Percentiles rank a stretch among this genome's conserved stretches.
Conservation (phyloP, 768 basidiomycete genomes). For the Coprinellus micaceus region DNA sequence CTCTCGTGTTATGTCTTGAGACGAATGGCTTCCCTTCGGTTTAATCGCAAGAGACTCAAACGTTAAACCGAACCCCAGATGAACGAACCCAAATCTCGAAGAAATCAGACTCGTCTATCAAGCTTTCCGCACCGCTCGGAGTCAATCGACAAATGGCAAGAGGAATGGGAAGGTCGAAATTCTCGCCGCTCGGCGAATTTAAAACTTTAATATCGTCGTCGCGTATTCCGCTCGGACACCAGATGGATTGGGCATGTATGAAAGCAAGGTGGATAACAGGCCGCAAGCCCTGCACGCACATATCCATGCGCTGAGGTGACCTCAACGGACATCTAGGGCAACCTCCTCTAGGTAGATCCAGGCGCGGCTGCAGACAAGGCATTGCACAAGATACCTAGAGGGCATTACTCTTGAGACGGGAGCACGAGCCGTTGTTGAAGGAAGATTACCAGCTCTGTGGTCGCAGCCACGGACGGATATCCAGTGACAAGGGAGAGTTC, state of each 20-base stretch:
- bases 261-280: not conserved
- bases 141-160: no score
- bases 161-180: no score
- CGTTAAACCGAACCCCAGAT: no score
- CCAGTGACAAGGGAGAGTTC: conserved; percentile 31
- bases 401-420: not conserved
- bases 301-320: no score
- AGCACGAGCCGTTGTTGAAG: not conserved
- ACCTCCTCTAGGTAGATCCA: not conserved
- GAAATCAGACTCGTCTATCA: no score
- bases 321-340: not conserved
- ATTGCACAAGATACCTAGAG: not conserved
- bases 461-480: not conserved
- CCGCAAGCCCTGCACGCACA: not conserved
- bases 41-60: not conserved
- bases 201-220: no score
- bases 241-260: not conserved
- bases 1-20: not conserved
- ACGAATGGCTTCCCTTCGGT: not conserved
- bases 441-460: not conserved
- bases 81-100: no score
- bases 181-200: no score
- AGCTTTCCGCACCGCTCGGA: no score
- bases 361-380: not conserved
- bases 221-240: no score